Base-by-base conservation (phyloP, 2,329 filamentous ascomycete species). In the Cordyceps militaris region DNA sequence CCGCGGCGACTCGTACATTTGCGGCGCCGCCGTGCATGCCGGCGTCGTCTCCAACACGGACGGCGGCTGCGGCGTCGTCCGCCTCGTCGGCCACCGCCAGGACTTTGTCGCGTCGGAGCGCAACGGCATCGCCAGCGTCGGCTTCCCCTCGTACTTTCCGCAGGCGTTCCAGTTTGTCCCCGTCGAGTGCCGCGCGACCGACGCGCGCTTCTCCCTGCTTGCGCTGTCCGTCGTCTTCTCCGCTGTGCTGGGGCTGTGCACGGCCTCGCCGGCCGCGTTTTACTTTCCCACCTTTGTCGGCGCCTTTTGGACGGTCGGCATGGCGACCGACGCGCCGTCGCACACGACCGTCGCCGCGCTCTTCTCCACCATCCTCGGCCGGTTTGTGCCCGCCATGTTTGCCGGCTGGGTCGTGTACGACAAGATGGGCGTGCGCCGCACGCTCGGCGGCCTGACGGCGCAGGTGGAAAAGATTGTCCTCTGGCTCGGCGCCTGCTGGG, bases 391-490 rank as follows among this genome's bases (percentile, higher is more conserved):
- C 0, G 91, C 91, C 46, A 85, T 88, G 63, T 96, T 99, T 66
- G 86, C 88, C 61, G 89, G 86, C 42, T 94, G 89, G 75, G 91
- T 94, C 60, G 86, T 97, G 61, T 97, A 91, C 74, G 84, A 86
- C 68, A 91, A 88, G 69, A 92, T 92, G 78, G 83, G 85, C 56
- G 81, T 94, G 10, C 79, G 83, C 4, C 86, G 89, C 47, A 85
- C 88, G 1, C 80, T 96, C 26, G 73, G 71, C 1, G 86, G 85
- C 1, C 79, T 97, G 2, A 87, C 83, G 0, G 91, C 92, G 0
- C 93, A 96, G 68, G 66, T 96, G 44, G 93, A 96, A 67, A 97
- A 96, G 77, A 89, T 91, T 0, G 73, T 97, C 3, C 78, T 97
- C 28, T 97, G 91, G 88, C 78, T 99, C 1, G 92, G 92, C 1